Percentiles rank a stretch among this genome's conserved stretches.
phyloP scores from a whole-genome alignment of 2,329 filamentous ascomycete genomes.

The Diaporthe humulicola region DNA sequence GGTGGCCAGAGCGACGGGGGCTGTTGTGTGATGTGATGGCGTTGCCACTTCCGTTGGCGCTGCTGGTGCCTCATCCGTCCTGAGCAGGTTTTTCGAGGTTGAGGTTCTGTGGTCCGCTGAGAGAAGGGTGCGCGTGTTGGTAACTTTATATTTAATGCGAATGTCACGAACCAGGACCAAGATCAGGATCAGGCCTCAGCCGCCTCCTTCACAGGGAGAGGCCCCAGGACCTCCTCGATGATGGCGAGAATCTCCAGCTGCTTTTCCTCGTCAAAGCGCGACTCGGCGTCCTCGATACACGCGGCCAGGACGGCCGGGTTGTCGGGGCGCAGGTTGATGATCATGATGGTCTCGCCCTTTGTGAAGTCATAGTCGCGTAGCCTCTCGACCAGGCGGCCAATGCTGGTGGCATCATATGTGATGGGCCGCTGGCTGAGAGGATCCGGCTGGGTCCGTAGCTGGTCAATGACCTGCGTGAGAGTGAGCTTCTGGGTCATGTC shows the following conservation, averaged over 20 bases:
- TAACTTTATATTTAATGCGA: not conserved
- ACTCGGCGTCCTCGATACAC: constrained; percentile 74
- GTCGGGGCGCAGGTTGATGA: constrained; percentile 74
- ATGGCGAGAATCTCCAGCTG: constrained; percentile 70
- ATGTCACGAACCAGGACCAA: not conserved
- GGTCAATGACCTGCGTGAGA: constrained; percentile 67
- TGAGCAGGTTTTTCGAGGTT: not conserved
- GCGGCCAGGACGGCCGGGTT: constrained; percentile 70
- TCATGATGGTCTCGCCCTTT: constrained; percentile 78
- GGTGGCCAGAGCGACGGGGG: constrained; percentile 69
- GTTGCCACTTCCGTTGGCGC: not conserved
- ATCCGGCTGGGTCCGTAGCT: constrained; percentile 67
- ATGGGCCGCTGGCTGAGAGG: constrained; percentile 68
- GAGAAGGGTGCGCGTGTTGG: not conserved
- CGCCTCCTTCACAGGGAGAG: constrained; percentile 51
- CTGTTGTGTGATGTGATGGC: constrained; percentile 61
- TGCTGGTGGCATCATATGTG: constrained; percentile 65
- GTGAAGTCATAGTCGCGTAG: constrained; percentile 71
- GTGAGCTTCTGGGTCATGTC: constrained; percentile 32
- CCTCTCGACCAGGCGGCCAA: constrained; percentile 66
- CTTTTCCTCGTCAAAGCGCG: constrained; percentile 70
- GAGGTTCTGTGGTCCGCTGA: not conserved
- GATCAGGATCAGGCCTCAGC: constrained; percentile 37
- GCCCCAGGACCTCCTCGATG: constrained; percentile 70
- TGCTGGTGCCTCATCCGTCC: not conserved